These are phyloP conservation scores for Ichthyophonus hoferi DNA, from an alignment of 208 protist genomes.

Conservation along the genomic window DNA sequence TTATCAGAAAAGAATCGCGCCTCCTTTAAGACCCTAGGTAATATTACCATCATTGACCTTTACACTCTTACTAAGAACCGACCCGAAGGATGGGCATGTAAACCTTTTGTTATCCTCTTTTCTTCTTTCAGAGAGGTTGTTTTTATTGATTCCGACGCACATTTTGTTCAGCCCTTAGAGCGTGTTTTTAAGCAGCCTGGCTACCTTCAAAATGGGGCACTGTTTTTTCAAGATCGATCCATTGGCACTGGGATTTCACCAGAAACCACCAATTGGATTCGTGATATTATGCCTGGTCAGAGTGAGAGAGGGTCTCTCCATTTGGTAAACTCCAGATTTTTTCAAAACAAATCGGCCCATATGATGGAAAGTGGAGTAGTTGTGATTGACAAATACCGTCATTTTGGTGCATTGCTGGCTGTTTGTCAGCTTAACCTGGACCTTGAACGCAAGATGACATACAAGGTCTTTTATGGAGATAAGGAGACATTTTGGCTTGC, in stretches of 20 bases:
- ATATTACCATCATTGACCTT: neutral
- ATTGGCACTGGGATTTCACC: neutral
- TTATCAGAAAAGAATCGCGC: neutral
- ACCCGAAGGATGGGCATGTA: neutral
- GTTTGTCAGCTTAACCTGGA: neutral
- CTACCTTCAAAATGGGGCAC: neutral
- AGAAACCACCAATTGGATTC: neutral
- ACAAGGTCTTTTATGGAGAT: neutral
- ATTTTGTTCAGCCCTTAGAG: neutral
- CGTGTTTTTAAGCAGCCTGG: neutral
- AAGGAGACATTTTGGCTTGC: slow-evolving; percentile 16
- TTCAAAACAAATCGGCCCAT: neutral
- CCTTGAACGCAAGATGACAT: neutral
- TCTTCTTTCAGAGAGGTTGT: neutral
- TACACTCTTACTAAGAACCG: neutral
- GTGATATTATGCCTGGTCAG: neutral
- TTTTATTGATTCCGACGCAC: neutral
- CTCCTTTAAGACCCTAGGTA: neutral
- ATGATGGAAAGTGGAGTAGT: neutral
- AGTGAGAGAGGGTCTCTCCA: neutral
- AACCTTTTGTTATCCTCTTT: neutral
- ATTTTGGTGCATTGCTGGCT: neutral
- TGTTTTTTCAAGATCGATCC: neutral
- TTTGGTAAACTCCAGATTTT: neutral
- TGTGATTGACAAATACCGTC: neutral